Percentiles rank a stretch among this genome's conserved stretches.
Evolutionary conservation across 306 rosid genomes (phyloP).

Genomic region (Castanospermum australe): DNA sequence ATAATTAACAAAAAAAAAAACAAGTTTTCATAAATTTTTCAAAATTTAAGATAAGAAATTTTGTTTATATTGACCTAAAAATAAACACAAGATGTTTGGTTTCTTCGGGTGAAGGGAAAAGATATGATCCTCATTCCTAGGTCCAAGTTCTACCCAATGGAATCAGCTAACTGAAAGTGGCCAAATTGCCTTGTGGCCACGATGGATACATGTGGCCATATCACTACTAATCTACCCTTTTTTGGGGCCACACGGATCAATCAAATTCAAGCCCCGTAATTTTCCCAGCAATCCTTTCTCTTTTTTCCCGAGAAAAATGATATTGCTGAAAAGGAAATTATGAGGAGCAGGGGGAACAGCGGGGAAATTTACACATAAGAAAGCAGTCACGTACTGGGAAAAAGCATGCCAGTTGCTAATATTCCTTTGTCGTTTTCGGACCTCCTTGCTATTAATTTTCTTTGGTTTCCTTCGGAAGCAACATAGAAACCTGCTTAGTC

Average conservation of each 20-base stretch:
- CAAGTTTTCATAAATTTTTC: neutral
- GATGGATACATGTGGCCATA: slow-evolving; percentile 29
- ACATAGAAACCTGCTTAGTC: slow-evolving; percentile 35
- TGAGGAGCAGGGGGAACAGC: neutral
- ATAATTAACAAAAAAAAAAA: neutral
- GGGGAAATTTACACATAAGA: slow-evolving; percentile 23
- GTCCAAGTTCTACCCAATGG: slow-evolving; percentile 35
- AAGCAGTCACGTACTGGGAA: slow-evolving; percentile 4
- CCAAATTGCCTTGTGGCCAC: slow-evolving; percentile 33
- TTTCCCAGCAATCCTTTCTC: neutral
- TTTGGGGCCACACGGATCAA: slow-evolving; percentile 17
- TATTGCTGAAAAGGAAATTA: neutral
- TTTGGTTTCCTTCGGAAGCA: slow-evolving; percentile 24
- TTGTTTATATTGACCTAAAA: neutral
- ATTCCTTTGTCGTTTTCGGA: slow-evolving; percentile 28
- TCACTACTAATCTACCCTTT: neutral
- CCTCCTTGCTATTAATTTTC: slow-evolving; percentile 6
- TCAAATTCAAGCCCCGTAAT: slow-evolving; percentile 6
- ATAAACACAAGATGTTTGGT: slow-evolving; percentile 2
- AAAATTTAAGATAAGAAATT: neutral
- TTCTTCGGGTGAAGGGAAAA: slow-evolving; percentile 1
- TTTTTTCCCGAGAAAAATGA: neutral
- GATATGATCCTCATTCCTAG: slow-evolving; percentile 18
- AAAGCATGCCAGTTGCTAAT: slow-evolving; percentile 22
- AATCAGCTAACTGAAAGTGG: slow-evolving; percentile 29